Conservation (phyloP, 805 yeast species). For the Candida easanensis region DNA sequence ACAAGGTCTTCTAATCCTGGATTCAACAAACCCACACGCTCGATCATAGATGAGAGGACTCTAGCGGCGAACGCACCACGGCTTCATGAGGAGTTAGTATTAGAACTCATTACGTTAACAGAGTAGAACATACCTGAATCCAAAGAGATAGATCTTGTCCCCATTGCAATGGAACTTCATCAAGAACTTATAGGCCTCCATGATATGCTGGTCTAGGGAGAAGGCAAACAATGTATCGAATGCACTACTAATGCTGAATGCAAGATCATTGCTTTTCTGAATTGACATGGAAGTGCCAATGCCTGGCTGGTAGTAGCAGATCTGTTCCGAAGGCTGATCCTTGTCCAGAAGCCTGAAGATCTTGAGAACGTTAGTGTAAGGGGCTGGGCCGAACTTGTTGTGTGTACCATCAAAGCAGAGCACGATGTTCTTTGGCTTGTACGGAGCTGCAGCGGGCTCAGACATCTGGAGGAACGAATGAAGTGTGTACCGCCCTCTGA, state of each 20-base stretch:
- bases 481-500: too few species aligned
- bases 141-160: conserved; percentile 54
- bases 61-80: conserved; percentile 69
- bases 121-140: conserved; percentile 41
- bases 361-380: conserved; percentile 53
- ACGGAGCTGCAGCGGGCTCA: background rate
- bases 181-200: conserved; percentile 53
- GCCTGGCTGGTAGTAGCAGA: conserved; percentile 69
- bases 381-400: conserved; percentile 53
- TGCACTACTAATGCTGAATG: conserved; percentile 22
- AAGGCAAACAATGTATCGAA: conserved; percentile 51
- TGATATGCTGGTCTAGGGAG: conserved; percentile 53
- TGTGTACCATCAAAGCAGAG: conserved; percentile 65
- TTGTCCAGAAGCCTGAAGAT: conserved; percentile 51
- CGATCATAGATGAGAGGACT: conserved; percentile 63
- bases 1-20: conserved; percentile 55
- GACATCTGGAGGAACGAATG: background rate
- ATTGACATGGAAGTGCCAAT: conserved; percentile 52
- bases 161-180: conserved; percentile 47
- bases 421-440: conserved; percentile 39
- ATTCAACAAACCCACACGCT: conserved; percentile 56
- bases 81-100: conserved; percentile 22
- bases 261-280: conserved; percentile 29
- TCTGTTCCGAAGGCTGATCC: conserved; percentile 36
- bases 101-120: too few species aligned